phyloP scores from a whole-genome alignment of 352 stramenopile genomes.

The Phytopythium delawarense region DNA sequence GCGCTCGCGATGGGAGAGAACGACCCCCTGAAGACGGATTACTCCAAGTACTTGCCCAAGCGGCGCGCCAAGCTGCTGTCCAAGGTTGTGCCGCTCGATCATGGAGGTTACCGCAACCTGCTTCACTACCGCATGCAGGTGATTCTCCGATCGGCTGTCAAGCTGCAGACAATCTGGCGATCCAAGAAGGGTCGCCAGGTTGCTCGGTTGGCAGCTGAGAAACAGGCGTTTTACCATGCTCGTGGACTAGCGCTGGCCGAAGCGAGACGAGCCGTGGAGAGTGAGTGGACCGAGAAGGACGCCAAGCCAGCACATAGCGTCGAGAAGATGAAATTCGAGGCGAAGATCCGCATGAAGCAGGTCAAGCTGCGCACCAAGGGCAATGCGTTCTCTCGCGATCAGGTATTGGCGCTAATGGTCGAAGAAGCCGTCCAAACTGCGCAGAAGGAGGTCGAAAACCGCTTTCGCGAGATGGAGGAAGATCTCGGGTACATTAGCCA shows the following conservation, averaged over 20 bases:
- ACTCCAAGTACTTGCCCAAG: slow-evolving; percentile 88
- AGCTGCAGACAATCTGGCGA: slow-evolving; percentile 83
- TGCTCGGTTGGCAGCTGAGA: slow-evolving; percentile 68
- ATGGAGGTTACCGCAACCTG: slow-evolving; percentile 86
- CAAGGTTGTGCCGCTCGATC: slow-evolving; percentile 85
- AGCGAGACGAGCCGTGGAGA: slow-evolving; percentile 42
- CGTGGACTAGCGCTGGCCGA: slow-evolving; percentile 73
- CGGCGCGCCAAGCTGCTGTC: slow-evolving; percentile 64
- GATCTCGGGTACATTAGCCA: slow-evolving; percentile 70
- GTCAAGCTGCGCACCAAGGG: slow-evolving; percentile 88
- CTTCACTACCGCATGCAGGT: slow-evolving; percentile 71
- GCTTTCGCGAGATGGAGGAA: slow-evolving; percentile 86
- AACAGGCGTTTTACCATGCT: slow-evolving; percentile 89
- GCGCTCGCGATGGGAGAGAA: slow-evolving; percentile 89
- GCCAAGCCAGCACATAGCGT: slow-evolving; percentile 62
- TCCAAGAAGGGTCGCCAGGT: slow-evolving; percentile 66
- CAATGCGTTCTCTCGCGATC: slow-evolving; percentile 66
- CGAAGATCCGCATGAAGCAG: slow-evolving; percentile 91
- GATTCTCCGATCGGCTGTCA: slow-evolving; percentile 60
- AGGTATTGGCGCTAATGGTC: slow-evolving; percentile 77
- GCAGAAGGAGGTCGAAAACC: slow-evolving; percentile 78
- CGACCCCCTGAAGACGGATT: slow-evolving; percentile 91
- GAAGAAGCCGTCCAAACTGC: slow-evolving; percentile 79
- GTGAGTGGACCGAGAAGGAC: slow-evolving; percentile 76
- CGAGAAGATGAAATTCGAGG: slow-evolving; percentile 93